Evolutionary conservation across 2,329 filamentous ascomycete genomes (phyloP).

Genomic region (Rhytidhysteron rufulum): DNA sequence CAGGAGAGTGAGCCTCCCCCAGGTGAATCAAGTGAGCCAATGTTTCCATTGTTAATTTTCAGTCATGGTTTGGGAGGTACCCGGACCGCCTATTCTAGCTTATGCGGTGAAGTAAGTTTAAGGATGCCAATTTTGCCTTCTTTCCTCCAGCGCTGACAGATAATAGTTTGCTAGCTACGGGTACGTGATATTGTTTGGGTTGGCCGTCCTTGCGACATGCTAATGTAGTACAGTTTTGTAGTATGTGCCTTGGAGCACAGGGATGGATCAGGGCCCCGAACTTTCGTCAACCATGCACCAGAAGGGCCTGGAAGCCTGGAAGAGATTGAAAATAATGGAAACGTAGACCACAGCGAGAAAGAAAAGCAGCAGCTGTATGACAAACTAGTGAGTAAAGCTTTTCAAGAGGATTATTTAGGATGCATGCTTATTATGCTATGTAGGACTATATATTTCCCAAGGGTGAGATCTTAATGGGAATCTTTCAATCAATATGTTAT

Average conservation of each 20-base stretch:
- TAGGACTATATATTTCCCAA: conserved; percentile 62
- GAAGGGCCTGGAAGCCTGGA: conserved; percentile 32
- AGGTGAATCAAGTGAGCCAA: conserved; percentile 35
- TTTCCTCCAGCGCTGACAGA: background rate
- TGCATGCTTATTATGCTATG: conserved; percentile 6
- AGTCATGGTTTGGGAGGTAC: conserved; percentile 64
- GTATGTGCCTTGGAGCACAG: conserved; percentile 63
- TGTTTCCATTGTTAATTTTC: conserved; percentile 62
- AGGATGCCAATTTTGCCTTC: background rate
- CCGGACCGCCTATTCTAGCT: conserved; percentile 57
- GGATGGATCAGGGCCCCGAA: conserved; percentile 60
- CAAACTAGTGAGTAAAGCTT: conserved; percentile 37
- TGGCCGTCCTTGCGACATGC: background rate
- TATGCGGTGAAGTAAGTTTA: conserved; percentile 52
- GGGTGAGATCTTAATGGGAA: conserved; percentile 11
- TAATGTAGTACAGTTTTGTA: conserved; percentile 41
- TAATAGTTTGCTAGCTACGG: conserved; percentile 57
- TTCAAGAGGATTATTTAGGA: background rate
- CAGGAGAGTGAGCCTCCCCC: conserved; percentile 36
- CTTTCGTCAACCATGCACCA: conserved; percentile 55
- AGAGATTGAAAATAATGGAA: conserved; percentile 20
- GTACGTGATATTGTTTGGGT: background rate
- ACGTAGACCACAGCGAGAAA: conserved; percentile 36
- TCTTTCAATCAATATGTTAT: background rate
- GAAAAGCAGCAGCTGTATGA: conserved; percentile 42